Conservation (phyloP, 2,329 filamentous ascomycete species). For the Colletotrichum sp. region DNA sequence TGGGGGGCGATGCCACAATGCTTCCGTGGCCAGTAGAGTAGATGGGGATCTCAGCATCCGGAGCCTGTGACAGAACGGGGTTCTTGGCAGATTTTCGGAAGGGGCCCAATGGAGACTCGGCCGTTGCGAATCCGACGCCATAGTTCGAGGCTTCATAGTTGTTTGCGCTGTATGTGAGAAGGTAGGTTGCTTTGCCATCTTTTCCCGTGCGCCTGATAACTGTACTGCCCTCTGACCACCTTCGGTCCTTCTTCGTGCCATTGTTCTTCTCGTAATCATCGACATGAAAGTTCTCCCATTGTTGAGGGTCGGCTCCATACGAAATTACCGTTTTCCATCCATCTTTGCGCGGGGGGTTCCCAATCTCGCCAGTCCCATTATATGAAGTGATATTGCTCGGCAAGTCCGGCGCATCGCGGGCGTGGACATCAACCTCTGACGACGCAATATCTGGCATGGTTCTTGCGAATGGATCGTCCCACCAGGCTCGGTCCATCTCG, state of each 20-base stretch:
- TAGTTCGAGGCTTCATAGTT: slow-evolving; percentile 42
- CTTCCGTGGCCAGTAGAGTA: slow-evolving; percentile 40
- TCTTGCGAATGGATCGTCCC: slow-evolving; percentile 35
- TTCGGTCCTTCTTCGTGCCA: slow-evolving; percentile 38
- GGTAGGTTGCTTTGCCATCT: slow-evolving; percentile 31
- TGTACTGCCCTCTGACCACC: slow-evolving; percentile 41
- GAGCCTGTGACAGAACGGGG: slow-evolving; percentile 34
- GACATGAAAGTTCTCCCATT: slow-evolving; percentile 40
- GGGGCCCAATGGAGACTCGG: slow-evolving; percentile 34
- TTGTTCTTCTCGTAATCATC: slow-evolving; percentile 37
- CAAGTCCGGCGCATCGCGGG: slow-evolving; percentile 26
- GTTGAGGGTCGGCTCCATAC: slow-evolving; percentile 37
- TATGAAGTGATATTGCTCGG: slow-evolving; percentile 36
- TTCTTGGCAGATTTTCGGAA: slow-evolving; percentile 36
- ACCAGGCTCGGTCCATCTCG: slow-evolving; percentile 37
- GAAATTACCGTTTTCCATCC: slow-evolving; percentile 41
- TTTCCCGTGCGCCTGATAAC: slow-evolving; percentile 27
- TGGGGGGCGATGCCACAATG: slow-evolving; percentile 35
- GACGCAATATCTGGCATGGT: slow-evolving; percentile 38
- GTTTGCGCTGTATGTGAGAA: slow-evolving; percentile 36
- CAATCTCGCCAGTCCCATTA: slow-evolving; percentile 39
- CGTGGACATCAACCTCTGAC: slow-evolving; percentile 32
- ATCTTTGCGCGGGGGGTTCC: slow-evolving; percentile 36
- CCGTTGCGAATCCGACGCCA: slow-evolving; percentile 38
- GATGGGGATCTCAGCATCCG: slow-evolving; percentile 31